Evolutionary conservation across 345 rosid species (phyloP), one percentile per base, ranked within the genome.

Genomic region (Rhizophora apiculata): DNA sequence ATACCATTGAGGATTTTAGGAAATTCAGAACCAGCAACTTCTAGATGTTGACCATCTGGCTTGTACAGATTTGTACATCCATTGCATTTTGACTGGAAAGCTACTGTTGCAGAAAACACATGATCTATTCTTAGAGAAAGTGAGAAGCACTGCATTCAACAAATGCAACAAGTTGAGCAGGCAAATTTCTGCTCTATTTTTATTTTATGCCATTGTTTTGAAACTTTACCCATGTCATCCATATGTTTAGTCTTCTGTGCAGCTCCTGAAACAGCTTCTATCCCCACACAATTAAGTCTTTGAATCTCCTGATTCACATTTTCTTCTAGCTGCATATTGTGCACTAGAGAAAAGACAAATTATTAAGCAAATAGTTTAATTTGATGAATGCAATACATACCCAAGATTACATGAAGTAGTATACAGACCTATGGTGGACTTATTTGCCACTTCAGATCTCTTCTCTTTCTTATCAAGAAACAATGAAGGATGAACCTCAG

Each of bases 201-300:
- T 32, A 34, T 39, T 31, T 32, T 73, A 61, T 13, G 15, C 27
- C 56, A 51, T 48, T 57, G 37, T 21, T 31, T n/a, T 60, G 52
- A 2, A 71, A 65, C 64, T 77, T 72, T 81, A 86, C 86, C 86
- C 74, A 21, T 68, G 21, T 78, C 82, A 66, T 72, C 73, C 57
- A 70, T 19, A 63, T 60, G 67, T 64, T 65, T 18, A 65, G 70
- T 70, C 62, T 71, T 80, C 68, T 77, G 67, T 68, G 63, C 60
- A 32, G 24, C 53, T 70, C 71, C 73, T 55, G 84, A 52, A 69
- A 57, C 62, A 74, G 65, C 78, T 63, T 75, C 79, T 43, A 74
- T 55, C 49, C 57, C 71, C 53, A 65, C 73, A 72, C 36, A n/a
- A 56, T 68, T 71, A 53, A 72, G 75, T 70, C 46, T 43, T 51